phyloP scores from a whole-genome alignment of 306 rosid species.

The Trifolium dubium region DNA sequence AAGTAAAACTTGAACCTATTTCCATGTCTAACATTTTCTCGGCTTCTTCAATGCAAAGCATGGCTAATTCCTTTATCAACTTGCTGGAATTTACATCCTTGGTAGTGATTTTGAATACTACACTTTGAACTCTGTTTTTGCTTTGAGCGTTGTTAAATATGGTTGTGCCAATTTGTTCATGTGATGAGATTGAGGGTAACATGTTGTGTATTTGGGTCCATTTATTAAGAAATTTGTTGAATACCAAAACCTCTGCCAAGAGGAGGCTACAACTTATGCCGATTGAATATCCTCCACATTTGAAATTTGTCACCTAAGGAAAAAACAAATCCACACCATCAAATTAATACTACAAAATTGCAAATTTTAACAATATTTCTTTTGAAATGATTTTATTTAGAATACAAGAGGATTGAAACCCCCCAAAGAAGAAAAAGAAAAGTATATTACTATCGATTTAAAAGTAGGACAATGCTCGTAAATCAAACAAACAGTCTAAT shows the following conservation, averaged over 20 bases:
- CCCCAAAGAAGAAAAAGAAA: no score
- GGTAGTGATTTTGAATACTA: slow-evolving; percentile 43
- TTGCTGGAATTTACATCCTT: neutral
- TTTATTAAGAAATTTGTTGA: slow-evolving; percentile 53
- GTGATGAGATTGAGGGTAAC: neutral
- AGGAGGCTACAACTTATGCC: slow-evolving; percentile 75
- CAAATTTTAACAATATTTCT: no score
- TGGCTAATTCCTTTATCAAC: slow-evolving; percentile 37
- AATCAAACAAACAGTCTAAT: no score
- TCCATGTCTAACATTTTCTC: slow-evolving; percentile 39
- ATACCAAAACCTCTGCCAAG: slow-evolving; percentile 52
- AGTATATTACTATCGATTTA: no score
- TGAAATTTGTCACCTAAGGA: slow-evolving; percentile 61
- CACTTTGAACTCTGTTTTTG: slow-evolving; percentile 39
- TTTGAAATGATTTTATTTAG: no score
- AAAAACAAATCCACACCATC: neutral
- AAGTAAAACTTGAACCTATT: slow-evolving; percentile 34
- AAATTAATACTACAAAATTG: no score
- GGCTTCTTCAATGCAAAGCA: slow-evolving; percentile 54
- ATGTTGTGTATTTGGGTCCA: slow-evolving; percentile 62
- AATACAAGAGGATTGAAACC: no score
- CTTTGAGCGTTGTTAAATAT: slow-evolving; percentile 42
- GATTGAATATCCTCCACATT: slow-evolving; percentile 63
- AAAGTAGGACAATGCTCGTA: no score
- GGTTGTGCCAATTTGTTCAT: slow-evolving; percentile 38